Percentiles rank a stretch among this genome's conserved stretches.
These are phyloP conservation scores for Eutrema heterophyllum DNA, from an alignment of 345 rosid genomes.

Conservation along the genomic window DNA sequence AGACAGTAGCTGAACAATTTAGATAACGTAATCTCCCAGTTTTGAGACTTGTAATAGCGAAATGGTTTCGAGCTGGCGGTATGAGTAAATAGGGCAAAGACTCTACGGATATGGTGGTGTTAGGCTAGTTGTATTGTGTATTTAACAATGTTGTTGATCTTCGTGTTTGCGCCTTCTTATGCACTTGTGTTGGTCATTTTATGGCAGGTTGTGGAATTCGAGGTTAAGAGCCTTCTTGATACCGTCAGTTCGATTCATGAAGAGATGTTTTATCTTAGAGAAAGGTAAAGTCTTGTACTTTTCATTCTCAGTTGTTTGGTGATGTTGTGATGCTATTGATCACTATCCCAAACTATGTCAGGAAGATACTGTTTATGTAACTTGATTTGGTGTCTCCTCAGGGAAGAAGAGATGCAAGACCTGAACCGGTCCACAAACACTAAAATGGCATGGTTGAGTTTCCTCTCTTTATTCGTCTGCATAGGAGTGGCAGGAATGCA, in stretches of 20 bases:
- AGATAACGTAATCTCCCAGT: background rate
- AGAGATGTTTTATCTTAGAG: slow-evolving; percentile 38
- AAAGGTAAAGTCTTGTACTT: slow-evolving; percentile 13
- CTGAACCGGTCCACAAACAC: slow-evolving; percentile 63
- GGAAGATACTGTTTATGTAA: background rate
- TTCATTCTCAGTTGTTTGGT: background rate
- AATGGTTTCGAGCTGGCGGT: background rate
- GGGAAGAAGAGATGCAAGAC: slow-evolving; percentile 94
- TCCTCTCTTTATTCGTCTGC: slow-evolving; percentile 69
- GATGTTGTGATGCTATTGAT: background rate
- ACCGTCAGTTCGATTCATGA: slow-evolving; percentile 29
- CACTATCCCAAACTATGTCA: background rate
- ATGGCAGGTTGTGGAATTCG: slow-evolving; percentile 30
- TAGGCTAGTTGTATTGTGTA: background rate
- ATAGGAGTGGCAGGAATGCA: slow-evolving; percentile 85
- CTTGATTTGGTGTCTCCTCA: slow-evolving; percentile 26
- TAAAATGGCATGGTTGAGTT: slow-evolving; percentile 76
- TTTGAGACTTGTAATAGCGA: background rate
- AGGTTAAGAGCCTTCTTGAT: slow-evolving; percentile 33
- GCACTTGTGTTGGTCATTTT: background rate
- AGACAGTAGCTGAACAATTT: background rate
- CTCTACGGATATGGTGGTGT: background rate
- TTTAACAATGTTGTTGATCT: background rate
- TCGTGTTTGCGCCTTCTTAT: background rate
- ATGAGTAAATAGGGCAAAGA: no score